Evolutionary conservation across 768 basidiomycete genomes (phyloP).

Genomic region (Termitomyces bulborhizus): DNA sequence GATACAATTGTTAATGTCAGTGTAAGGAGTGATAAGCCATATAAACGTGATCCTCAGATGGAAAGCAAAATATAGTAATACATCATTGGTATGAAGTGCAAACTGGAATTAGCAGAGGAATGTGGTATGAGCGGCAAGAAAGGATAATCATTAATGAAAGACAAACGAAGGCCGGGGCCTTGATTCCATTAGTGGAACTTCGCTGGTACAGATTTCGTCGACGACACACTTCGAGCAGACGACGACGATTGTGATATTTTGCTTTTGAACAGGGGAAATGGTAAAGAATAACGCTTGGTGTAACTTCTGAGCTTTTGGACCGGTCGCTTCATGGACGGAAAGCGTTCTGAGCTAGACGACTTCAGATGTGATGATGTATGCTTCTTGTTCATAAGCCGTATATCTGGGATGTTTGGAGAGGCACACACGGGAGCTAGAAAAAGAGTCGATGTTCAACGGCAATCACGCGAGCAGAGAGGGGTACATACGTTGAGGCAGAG

Average conservation of each 20-base stretch:
- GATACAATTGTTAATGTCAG: background rate
- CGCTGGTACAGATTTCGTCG: conserved; percentile 11
- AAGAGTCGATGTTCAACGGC: background rate
- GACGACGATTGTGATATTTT: background rate
- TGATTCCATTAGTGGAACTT: background rate
- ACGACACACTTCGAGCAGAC: conserved; percentile 1
- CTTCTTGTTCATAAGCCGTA: conserved; percentile 41
- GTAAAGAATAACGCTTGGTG: conserved; percentile 45
- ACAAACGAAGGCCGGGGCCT: background rate
- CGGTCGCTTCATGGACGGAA: conserved; percentile 25
- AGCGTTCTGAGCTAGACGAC: conserved; percentile 23
- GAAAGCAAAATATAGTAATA: background rate
- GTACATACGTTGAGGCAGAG: background rate
- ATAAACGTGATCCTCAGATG: no score
- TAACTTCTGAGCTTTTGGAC: conserved; percentile 35
- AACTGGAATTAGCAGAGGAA: background rate
- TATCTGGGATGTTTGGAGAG: conserved; percentile 32
- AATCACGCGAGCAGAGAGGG: background rate
- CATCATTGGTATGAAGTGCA: background rate
- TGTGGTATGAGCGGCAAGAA: background rate
- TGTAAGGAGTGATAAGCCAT: background rate
- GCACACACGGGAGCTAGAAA: conserved; percentile 1
- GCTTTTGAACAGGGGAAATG: conserved; percentile 31
- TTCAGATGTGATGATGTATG: conserved; percentile 17
- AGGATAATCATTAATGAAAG: background rate